Base-by-base conservation (phyloP, 140 eudicot species). In the Artemisia princeps region DNA sequence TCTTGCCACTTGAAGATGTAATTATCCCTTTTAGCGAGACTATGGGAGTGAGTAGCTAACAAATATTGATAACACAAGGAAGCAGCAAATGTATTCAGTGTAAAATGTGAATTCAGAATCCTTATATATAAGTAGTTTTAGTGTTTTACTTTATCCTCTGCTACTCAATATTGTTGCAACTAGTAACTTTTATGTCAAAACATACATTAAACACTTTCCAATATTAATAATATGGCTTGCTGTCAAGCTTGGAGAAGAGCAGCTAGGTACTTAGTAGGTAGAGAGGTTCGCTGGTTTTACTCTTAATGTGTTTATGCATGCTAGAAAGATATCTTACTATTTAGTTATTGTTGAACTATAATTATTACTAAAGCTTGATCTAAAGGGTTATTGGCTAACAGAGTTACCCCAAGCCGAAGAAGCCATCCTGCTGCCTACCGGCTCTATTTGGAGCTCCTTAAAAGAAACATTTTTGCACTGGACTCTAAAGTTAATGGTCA, bases 381-480 rank as follows among this genome's bases (percentile, higher is more conserved):
- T 9, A 45, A 26, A 19, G 28, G 23, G 54, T 33, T 54, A 10
- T 2, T 68, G 44, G 4, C 40, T 58, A 22, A 59, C 62, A 91
- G 97, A 79, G 92, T 83, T 23, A 74, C 88, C 58, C 97, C 95
- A 20, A 70, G 72, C 74, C 80, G 98, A 30, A 84, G 78, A 64
- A 74, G 72, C 64, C 87, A 85, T 22, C 96, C 96, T 59, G 92
- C 82, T 42, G 95, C 96, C 5, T 91, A 91, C 79, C 82, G 98
- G 77, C 82, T 91, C 46, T 91, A 81, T 71, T 62, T 91, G 82
- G 98, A 91, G 80, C 89, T 91, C 17, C 83, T 87, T 12, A 87
- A 74, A 69, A 85, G 96, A 83, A 86, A 85, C 70, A 77, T 83
- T 26, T 85, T 84, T 71, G 76, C 84, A 2, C 76, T 82, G 79